phyloP scores from a whole-genome alignment of 108 stramenopile genomes.

The Conticribra weissflogii region DNA sequence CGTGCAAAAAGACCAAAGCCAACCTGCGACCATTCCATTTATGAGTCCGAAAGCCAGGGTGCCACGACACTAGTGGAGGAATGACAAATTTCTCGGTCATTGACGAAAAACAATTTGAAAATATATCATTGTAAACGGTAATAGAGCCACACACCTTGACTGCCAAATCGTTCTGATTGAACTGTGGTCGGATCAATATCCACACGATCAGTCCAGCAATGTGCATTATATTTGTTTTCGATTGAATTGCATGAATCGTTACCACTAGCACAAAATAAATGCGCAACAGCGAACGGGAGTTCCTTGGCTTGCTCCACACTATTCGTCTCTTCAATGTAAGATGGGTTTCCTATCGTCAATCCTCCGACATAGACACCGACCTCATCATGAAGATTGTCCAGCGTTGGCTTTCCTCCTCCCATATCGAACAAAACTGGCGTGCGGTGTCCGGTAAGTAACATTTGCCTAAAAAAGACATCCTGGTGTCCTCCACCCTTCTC shows the following conservation, averaged over 20 bases:
- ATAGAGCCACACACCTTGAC: conserved; percentile 38
- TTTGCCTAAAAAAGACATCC: conserved; percentile 33
- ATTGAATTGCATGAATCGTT: conserved; percentile 7
- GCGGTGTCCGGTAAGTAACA: conserved; percentile 31
- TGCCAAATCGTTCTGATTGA: conserved; percentile 30
- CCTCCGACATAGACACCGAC: conserved; percentile 47
- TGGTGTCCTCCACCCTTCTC: conserved; percentile 37
- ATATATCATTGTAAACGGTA: no score
- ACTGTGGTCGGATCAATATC: conserved; percentile 30
- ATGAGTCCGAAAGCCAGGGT: conserved; percentile 49
- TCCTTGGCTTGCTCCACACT: conserved; percentile 16
- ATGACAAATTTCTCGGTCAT: no score
- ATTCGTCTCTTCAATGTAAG: conserved; percentile 11
- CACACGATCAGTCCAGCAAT: conserved; percentile 54
- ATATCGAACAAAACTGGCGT: conserved; percentile 42
- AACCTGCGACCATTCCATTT: conserved; percentile 49
- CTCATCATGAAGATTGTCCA: conserved; percentile 31
- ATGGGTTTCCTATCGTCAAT: conserved; percentile 14
- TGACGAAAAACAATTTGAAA: no score
- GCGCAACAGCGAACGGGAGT: conserved; percentile 23
- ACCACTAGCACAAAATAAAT: conserved; percentile 32
- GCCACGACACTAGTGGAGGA: conserved; percentile 28
- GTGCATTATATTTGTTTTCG: conserved; percentile 41
- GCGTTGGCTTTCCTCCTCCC: conserved; percentile 31
- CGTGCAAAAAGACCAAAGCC: conserved; percentile 49